Evolutionary conservation across 2,329 filamentous ascomycete species (phyloP).

Genomic region (Anisogramma anomala): DNA sequence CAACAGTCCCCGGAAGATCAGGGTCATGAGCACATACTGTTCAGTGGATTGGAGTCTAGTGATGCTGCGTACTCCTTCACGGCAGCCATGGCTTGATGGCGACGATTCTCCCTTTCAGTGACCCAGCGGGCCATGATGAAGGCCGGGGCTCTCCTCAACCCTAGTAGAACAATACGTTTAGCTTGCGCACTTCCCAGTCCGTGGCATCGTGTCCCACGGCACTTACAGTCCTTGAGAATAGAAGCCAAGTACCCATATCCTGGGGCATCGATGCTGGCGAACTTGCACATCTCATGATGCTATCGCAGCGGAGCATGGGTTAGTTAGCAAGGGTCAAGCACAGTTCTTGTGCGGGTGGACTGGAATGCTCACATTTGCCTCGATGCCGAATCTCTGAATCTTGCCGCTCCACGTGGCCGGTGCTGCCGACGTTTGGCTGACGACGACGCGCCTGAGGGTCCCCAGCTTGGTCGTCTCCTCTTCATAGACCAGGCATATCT

Average conservation of each 20-base stretch:
- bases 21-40: no score
- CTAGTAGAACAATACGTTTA: not conserved
- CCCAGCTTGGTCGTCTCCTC: constrained; percentile 59
- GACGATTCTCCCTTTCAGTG: not conserved
- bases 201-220: no score
- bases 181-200: no score
- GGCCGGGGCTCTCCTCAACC: constrained; percentile 41
- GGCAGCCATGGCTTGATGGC: not conserved
- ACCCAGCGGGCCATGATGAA: constrained; percentile 28
- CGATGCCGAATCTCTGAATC: constrained; percentile 62
- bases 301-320: not conserved
- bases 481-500: constrained; percentile 68
- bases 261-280: constrained; percentile 49
- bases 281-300: constrained; percentile 65
- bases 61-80: no score
- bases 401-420: constrained; percentile 58
- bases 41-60: no score
- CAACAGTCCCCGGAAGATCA: no score
- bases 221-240: constrained; percentile 32
- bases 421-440: constrained; percentile 58
- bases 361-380: constrained; percentile 35
- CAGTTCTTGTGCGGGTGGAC: not conserved
- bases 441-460: constrained; percentile 46
- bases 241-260: constrained; percentile 47
- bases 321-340: no score